Conservation (phyloP, 495 filamentous ascomycete genomes). For the Penicillium arizonense region DNA sequence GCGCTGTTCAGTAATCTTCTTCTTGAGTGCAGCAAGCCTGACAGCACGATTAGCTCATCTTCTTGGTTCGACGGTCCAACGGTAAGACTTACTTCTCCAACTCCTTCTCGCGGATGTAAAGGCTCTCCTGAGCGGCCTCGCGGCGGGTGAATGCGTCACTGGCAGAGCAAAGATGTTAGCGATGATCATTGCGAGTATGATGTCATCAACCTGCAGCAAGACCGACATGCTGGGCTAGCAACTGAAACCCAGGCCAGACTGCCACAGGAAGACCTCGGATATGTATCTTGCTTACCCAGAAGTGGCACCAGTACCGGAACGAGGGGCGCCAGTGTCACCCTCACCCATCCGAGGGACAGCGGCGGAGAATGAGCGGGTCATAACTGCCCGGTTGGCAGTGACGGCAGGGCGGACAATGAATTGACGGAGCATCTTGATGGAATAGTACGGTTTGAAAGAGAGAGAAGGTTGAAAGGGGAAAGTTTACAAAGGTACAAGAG, state of each 20-base stretch:
- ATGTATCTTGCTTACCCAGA: conserved; percentile 26
- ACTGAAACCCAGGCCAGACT: not conserved
- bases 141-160: conserved; percentile 90
- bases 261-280: not conserved
- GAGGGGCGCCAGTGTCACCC: conserved; percentile 68
- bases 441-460: conserved; percentile 7
- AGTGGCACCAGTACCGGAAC: conserved; percentile 34
- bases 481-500: conserved; percentile 31
- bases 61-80: not conserved
- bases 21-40: conserved; percentile 62
- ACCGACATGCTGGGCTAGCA: not conserved
- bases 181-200: conserved; percentile 12
- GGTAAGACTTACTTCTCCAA: conserved; percentile 63
- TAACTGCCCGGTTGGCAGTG: conserved; percentile 46
- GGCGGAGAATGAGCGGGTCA: conserved; percentile 61
- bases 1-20: conserved; percentile 77
- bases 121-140: conserved; percentile 82
- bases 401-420: conserved; percentile 56
- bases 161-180: conserved; percentile 9
- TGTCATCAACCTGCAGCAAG: conserved; percentile 11
- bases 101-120: conserved; percentile 81
- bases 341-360: conserved; percentile 60
- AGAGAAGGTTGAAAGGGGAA: conserved; percentile 4
- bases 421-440: conserved; percentile 63
- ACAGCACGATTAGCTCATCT: conserved; percentile 2